Base-by-base conservation (phyloP, 2,329 filamentous ascomycete species). In the Chrysoporthe deuterocubensis region DNA sequence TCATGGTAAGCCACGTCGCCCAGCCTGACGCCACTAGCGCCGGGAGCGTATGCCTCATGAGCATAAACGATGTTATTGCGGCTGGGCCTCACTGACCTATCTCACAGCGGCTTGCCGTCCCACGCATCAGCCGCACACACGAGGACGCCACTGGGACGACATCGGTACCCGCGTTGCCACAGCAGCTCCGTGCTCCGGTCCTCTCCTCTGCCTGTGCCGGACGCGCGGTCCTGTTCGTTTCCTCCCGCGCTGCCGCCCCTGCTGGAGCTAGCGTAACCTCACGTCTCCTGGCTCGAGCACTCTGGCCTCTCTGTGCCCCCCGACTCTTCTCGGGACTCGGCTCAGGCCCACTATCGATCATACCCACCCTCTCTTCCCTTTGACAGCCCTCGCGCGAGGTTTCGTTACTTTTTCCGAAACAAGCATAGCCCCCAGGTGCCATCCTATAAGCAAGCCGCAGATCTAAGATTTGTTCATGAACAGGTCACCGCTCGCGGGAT, bases 331-430 rank as follows among this genome's bases (percentile, higher is more conserved):
- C 62, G 62, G 62, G 32, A n/a, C 54, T 43, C 62, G 62, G 54
- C 52, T 48, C 43, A 37, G 62, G 32, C 43, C 52, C 62, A 59
- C 54, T 44, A 18, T 56, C n/a, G 14, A 21, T 46, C 54, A 42
- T 37, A 59, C 62, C 54, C 42, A 37, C 40, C 40, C 14, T n/a
- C 6, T 9, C 37, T 40, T 9, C 37, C 37, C 7, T 26, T 26
- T 40, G 37, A 9, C n/a, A 11, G 40, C n/a, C 32, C 11, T 21
- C 40, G 42, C 8, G 3, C 37, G n/a, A 14, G 11, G n/a, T 16
- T 59, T 67, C 65, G 65, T 69, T 32, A 63, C 56, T 67, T 67
- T 65, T 34, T 52, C 65, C 65, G 32, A 57, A 69, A 63, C 13
- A 16, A 65, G 68, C 16, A 67, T 67, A 69, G 65, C 60, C 43